Base-by-base conservation (phyloP, 116 monocot species). In the Trichopus zeylanicus region DNA sequence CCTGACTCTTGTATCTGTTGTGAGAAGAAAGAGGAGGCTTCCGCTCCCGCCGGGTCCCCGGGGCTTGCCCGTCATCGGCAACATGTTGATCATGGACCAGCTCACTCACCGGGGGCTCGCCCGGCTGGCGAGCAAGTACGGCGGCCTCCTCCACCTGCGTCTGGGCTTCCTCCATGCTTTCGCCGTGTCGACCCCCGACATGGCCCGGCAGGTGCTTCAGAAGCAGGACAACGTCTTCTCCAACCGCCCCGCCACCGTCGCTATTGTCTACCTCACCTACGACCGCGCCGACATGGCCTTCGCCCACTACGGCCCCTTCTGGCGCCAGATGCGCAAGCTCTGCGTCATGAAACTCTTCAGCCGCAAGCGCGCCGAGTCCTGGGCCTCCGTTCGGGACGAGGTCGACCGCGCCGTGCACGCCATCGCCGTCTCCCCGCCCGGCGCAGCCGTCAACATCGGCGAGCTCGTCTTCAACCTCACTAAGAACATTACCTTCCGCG, bases 271-370 rank as follows among this genome's bases (percentile, higher is more conserved):
- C 73, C 80, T 77, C 34, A 73, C 85, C 56, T 80, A 80, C 73
- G 53, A 62, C 64, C 70, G 76, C 22, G 62, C 80, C 46, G 85
- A 85, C 70, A 77, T 85, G 70, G 73, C 77, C 53, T 80, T 76
- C 56, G 67, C 85, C 9, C 60, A 73, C 67, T 73, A 73, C 70
- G 85, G 85, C 25, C 76, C 80, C 31, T 85, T 73, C 76, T 85
- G 85, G 85, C 85, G 85, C 57, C 85, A 85, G 57, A 77, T 74
- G 76, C 80, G 85, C 70, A 73, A 74, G 70, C 69, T 85, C 52
- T 85, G 76, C 67, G 80, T 74, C 61, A 61, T 70, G 55, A 67
- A 71, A 61, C 73, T 85, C 52, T 80, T 85, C 73, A 76, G 77
- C 64, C 72, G 73, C 46, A 57, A 59, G 11, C 76, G 80, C 7